Conservation (phyloP, 2,329 filamentous ascomycete genomes). For the Sclerotinia subarctica region DNA sequence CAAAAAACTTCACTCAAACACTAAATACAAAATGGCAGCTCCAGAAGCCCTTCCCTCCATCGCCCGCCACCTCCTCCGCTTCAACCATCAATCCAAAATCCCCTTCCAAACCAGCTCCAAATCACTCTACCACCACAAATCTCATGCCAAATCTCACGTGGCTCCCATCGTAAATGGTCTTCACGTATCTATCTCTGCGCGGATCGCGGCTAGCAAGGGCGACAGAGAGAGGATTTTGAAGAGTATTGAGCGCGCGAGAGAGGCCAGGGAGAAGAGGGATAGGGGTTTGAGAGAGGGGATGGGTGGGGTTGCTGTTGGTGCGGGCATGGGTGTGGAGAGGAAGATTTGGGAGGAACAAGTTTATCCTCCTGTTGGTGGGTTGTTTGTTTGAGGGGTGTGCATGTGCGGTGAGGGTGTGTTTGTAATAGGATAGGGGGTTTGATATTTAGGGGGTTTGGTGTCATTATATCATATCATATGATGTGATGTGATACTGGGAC, state of each 20-base stretch:
- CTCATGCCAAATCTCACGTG: not conserved
- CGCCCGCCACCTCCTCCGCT: constrained; percentile 5
- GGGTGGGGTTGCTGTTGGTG: too few species aligned
- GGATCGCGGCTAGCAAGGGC: constrained; percentile 6
- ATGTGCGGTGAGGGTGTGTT: not conserved
- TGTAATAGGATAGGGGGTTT: too few species aligned
- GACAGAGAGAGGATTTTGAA: constrained; percentile 8
- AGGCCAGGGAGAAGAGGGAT: not conserved
- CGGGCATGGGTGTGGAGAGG: not conserved
- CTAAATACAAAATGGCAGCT: not conserved
- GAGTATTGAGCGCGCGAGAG: not conserved
- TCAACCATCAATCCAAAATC: not conserved
- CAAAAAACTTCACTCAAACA: too few species aligned
- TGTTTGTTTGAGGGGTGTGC: not conserved
- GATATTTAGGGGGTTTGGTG: too few species aligned
- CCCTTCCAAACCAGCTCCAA: not conserved
- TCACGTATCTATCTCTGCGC: not conserved
- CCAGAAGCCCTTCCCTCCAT: not conserved
- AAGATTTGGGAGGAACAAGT: constrained; percentile 7
- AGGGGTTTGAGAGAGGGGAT: not conserved
- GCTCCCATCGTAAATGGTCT: too few species aligned
- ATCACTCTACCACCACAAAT: not conserved
- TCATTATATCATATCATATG: too few species aligned
- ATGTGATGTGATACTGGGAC: too few species aligned
- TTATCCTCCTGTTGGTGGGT: not conserved